These are phyloP conservation scores for Eucalyptus viminalis DNA, from an alignment of 345 rosid genomes.

Conservation along the genomic window DNA sequence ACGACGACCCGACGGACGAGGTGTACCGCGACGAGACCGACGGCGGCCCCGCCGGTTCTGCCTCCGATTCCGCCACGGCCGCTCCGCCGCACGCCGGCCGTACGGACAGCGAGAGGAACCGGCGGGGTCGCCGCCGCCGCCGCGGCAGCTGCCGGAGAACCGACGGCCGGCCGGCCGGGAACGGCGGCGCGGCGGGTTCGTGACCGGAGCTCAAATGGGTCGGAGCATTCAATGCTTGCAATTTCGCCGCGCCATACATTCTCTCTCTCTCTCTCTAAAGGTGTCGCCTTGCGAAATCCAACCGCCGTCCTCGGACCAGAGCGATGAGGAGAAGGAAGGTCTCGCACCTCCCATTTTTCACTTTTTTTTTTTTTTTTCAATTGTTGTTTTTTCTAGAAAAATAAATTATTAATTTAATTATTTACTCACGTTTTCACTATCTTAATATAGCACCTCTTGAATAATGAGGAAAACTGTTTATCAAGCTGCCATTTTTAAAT, in stretches of 20 bases:
- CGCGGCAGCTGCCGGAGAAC: background rate
- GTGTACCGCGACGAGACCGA: conserved; percentile 21
- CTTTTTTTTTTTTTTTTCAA: background rate
- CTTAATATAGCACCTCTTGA: background rate
- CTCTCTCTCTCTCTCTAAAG: background rate
- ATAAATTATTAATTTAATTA: background rate
- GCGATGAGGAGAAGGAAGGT: background rate
- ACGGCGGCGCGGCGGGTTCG: background rate
- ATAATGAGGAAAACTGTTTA: background rate
- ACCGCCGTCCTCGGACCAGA: background rate
- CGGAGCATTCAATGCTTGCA: conserved; percentile 1
- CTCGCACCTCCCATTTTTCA: background rate
- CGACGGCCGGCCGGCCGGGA: background rate
- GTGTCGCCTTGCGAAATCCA: background rate
- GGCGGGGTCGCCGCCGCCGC: conserved; percentile 16
- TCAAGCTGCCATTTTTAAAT: background rate
- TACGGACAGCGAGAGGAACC: background rate
- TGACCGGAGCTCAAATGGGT: background rate
- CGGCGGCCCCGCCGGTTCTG: conserved; percentile 19
- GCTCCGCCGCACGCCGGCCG: conserved; percentile 6
- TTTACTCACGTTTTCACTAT: background rate
- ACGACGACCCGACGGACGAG: conserved; percentile 33
- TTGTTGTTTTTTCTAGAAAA: background rate
- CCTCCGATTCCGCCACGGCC: background rate
- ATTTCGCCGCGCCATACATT: conserved; percentile 15